Evolutionary conservation across 768 basidiomycete genomes (phyloP), one percentile per base, ranked within the genome.

Genomic region (Xerocomellus dryophilus): DNA sequence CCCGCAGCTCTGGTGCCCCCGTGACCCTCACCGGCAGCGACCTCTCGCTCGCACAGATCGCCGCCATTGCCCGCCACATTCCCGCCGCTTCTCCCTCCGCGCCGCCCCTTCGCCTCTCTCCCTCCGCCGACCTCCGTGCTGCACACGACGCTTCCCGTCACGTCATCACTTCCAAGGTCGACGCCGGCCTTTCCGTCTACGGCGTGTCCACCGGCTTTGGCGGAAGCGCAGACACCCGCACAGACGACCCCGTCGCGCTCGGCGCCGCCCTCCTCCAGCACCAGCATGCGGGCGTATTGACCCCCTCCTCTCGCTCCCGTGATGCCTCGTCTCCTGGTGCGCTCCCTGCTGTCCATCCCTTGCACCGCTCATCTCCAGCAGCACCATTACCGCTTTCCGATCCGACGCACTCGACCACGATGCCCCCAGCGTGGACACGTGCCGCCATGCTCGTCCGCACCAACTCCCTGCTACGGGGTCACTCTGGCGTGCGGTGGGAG

Each of bases 351-450:
- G 29, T 23, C 2, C 4, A 2, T 7, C 1, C 10, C 17, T 25
- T 29, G 2, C 23, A 14, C 7, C 20, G 2, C 52, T 58, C 36
- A 50, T 14, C 35, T n/a, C 5, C 14, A 23, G 3, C 11, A 65
- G 61, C 49, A 15, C 36, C 74, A 11, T 76, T 91, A 0, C 89
- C 90, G 9, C 82, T 92, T 41, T 77, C 78, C 5, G 88, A 91
- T 63, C 88, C 87, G 1, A 67, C 86, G 12, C 71, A 79, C 11
- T 80, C 83, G 11, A 80, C 81, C 29, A 83, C 79, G 54, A 93
- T 94, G 89, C 91, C 92, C 5, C 85, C 89, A 54, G 75, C 88
- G 2, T 93, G 93, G 88, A 90, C 93, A 31, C 85, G 92, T 49
- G 92, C 87, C 12, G 90, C 92, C 2, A 91, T 94, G 63, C 72